Conservation (phyloP, 345 rosid species). For the Melaleuca quinquenervia region DNA sequence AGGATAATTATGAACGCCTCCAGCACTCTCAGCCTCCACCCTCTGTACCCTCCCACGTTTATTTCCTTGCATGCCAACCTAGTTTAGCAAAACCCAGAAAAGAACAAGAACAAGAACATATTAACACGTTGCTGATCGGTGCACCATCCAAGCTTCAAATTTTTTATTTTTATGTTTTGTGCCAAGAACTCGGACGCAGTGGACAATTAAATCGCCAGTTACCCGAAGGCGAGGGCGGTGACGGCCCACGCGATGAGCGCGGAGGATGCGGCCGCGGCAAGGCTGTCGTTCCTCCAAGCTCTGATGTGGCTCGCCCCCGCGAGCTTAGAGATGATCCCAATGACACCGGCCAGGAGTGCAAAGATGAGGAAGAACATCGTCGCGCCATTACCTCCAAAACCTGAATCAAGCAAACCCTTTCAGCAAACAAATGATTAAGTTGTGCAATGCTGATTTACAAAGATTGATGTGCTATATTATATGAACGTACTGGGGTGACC, state of each 20-base stretch:
- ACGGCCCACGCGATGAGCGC: constrained; percentile 68
- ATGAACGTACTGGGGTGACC: constrained; percentile 55
- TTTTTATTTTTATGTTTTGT: too few relatives aligned
- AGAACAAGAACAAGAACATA: neutral
- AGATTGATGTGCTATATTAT: too few relatives aligned
- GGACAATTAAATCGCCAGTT: neutral
- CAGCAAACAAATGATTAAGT: fast-evolving
- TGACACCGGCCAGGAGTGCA: constrained; percentile 44
- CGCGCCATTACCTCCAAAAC: constrained; percentile 91
- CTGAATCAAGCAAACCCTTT: constrained; percentile 4
- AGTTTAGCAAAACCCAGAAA: neutral
- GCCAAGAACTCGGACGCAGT: neutral
- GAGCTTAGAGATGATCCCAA: constrained; percentile 63
- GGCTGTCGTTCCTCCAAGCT: constrained; percentile 71
- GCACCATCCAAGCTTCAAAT: neutral
- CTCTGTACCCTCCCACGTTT: constrained; percentile 72
- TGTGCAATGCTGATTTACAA: neutral
- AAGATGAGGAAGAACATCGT: constrained; percentile 66
- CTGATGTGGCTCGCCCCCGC: constrained; percentile 68
- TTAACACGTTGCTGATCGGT: neutral
- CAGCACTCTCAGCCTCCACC: constrained; percentile 60
- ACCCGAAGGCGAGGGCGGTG: constrained; percentile 82
- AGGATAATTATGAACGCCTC: constrained; percentile 78
- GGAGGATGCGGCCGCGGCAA: constrained; percentile 69
- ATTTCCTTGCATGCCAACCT: constrained; percentile 90